Base-by-base conservation (phyloP, 768 basidiomycete genomes). In the Roridomyces roridus region DNA sequence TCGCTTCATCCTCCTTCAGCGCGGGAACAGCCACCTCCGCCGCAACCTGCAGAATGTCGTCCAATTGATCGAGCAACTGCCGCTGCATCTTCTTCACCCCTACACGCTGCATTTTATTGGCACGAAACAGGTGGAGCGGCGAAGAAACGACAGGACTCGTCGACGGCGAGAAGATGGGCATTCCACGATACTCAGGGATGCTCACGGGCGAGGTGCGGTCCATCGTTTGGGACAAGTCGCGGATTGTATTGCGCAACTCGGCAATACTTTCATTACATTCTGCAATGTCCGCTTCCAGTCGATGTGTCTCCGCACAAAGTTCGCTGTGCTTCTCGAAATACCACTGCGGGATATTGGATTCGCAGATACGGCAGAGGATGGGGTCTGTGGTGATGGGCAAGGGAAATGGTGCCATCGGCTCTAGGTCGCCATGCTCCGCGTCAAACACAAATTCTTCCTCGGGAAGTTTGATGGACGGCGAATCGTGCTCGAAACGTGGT, bases 241-340 rank as follows among this genome's bases (percentile, higher is more conserved):
- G 87, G 64, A 97, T 90, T 6, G 93, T 91, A 67, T 87, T 91
- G 55, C 87, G 85, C 49, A 98, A 80, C 68, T 98, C 97, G 15
- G 81, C 73, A 52, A 98, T 89, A 21, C 89, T 89, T 71, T 99
- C 97, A 74, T 98, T 97, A 78, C 90, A 93, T 67, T 94, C 92
- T 35, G 83, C 76, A 62, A 98, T 95, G 72, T 97, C 96, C 17
- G 95, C 94, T 73, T 99, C 97, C 59, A 99, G 81, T 41, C 93
- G 88, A 74, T 99, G 97, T 4, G 92, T 89, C 75, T 98, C 96
- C 63, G 87, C 93, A 66, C 97, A 99, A 11, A 96, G 98, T 75
- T 99, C 97, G 82, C 94, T 98, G 78, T 99, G 97, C 77, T 98
- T 98, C 77, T 98, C 97, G 71, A 99, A 99, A 78, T 95, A 99